Conservation (phyloP, 805 yeast genomes). For the Lachancea waltii region DNA sequence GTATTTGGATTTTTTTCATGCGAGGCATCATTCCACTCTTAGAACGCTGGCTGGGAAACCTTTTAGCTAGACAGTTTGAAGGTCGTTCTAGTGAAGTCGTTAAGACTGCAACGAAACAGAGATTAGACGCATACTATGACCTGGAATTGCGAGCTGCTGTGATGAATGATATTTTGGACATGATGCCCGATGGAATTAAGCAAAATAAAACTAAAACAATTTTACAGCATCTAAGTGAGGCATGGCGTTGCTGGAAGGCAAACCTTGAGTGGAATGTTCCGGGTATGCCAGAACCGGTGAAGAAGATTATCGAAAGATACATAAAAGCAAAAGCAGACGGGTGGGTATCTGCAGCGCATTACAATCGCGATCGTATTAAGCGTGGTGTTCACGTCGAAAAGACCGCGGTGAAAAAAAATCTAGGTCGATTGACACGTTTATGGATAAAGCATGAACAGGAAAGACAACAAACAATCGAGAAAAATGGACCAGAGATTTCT, state of each 20-base stretch:
- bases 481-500: conserved; percentile 79
- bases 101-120: conserved; percentile 89
- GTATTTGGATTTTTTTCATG: conserved; percentile 89
- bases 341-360: conserved; percentile 91
- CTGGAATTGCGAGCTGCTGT: conserved; percentile 89
- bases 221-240: conserved; percentile 90
- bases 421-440: conserved; percentile 83
- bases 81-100: conserved; percentile 92
- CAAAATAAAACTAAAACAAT: conserved; percentile 82
- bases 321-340: conserved; percentile 95
- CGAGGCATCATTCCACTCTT: conserved; percentile 87
- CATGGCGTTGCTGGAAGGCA: conserved; percentile 99
- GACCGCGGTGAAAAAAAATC: conserved; percentile 85
- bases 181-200: conserved; percentile 92
- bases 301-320: conserved; percentile 77
- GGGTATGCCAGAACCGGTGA: conserved; percentile 89
- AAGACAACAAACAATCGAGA: conserved; percentile 69
- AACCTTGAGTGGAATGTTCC: conserved; percentile 97
- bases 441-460: conserved; percentile 94
- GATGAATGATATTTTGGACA: conserved; percentile 90
- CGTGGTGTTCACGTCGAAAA: conserved; percentile 92
- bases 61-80: conserved; percentile 88
- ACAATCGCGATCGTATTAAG: conserved; percentile 80
- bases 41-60: conserved; percentile 92
- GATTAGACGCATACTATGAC: conserved; percentile 93